These are phyloP conservation scores for Cinchona pubescens DNA, from an alignment of 257 asterid species.

Conservation along the genomic window DNA sequence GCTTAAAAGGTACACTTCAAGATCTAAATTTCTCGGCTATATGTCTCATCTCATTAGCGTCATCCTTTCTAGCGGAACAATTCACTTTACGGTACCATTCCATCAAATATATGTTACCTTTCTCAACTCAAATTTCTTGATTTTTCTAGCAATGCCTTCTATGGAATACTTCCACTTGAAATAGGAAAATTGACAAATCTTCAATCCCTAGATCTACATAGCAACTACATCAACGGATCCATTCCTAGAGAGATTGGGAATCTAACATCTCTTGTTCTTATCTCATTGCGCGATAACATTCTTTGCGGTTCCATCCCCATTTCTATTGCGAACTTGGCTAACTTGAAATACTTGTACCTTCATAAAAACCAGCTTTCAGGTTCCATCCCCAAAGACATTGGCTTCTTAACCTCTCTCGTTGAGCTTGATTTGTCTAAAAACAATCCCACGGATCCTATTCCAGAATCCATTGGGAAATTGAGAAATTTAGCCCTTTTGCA, in stretches of 20 bases:
- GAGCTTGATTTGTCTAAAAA: constrained; percentile 23
- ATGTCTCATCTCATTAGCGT: not conserved
- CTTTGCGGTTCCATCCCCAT: constrained; percentile 14
- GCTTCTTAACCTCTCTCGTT: constrained; percentile 15
- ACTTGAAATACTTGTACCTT: not conserved
- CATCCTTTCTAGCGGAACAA: constrained; percentile 7
- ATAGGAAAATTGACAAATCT: constrained; percentile 16
- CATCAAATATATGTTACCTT: constrained; percentile 12
- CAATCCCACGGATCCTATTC: constrained; percentile 25
- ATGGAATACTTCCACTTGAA: constrained; percentile 19
- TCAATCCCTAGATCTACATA: not conserved
- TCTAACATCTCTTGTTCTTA: not conserved
- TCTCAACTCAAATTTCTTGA: constrained; percentile 5
- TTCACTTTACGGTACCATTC: constrained; percentile 25
- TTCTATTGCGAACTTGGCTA: not conserved
- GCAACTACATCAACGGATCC: constrained; percentile 2
- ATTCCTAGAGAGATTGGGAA: constrained; percentile 8
- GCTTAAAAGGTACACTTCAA: constrained; percentile 20
- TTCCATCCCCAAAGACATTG: constrained; percentile 16
- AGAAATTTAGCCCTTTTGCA: constrained; percentile 16
- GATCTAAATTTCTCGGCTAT: constrained; percentile 18
- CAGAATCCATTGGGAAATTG: constrained; percentile 26
- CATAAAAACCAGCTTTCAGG: not conserved
- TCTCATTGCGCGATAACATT: not conserved
- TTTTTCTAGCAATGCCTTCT: not conserved